phyloP scores from a whole-genome alignment of 371 early-diverging fungal species.

The Mucor indicus region DNA sequence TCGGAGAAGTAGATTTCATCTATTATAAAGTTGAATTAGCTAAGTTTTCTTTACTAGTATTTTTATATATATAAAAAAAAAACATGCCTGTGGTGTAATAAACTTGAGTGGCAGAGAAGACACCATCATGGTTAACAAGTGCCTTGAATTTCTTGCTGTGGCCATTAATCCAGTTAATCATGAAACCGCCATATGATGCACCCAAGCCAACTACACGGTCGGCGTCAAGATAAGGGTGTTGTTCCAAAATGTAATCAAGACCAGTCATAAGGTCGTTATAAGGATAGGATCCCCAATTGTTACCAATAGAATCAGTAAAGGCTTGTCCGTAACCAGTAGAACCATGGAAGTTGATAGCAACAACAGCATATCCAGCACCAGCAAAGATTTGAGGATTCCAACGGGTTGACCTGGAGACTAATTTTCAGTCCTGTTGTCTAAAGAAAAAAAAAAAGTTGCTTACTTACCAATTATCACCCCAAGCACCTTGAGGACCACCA shows the following conservation, averaged over 20 bases:
- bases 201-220: conserved; percentile 69
- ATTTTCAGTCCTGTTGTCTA: not conserved
- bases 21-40: not conserved
- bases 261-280: conserved; percentile 75
- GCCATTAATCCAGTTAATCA: conserved; percentile 75
- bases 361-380: conserved; percentile 71
- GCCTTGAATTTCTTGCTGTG: conserved; percentile 64
- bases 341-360: conserved; percentile 79
- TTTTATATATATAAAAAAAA: not conserved
- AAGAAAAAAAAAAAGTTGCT: not conserved
- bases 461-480: conserved; percentile 61
- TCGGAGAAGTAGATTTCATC: conserved; percentile 86
- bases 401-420: conserved; percentile 42
- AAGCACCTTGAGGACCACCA: conserved; percentile 82
- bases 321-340: conserved; percentile 82
- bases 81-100: conserved; percentile 61
- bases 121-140: conserved; percentile 83
- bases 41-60: not conserved
- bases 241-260: conserved; percentile 61
- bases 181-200: conserved; percentile 83
- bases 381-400: conserved; percentile 80
- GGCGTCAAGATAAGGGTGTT: conserved; percentile 60
- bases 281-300: conserved; percentile 80
- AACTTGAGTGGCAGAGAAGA: conserved; percentile 62
- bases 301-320: conserved; percentile 70